Evolutionary conservation across 331 rosid genomes (phyloP), one percentile per base, ranked within the genome.

Genomic region (Pyracantha coccinea): DNA sequence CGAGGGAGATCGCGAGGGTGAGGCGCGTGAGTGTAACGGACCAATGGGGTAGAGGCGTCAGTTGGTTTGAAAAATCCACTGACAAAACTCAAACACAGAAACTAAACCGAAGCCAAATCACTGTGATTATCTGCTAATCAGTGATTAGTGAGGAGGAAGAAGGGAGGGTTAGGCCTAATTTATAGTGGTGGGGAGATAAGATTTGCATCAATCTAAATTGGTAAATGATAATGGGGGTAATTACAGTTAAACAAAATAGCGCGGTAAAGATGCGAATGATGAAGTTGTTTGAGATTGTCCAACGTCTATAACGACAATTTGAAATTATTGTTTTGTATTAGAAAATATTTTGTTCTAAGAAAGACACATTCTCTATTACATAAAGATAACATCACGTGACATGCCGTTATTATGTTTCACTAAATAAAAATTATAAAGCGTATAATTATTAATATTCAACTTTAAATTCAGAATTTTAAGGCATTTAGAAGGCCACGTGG

Each of bases 1-100:
- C 64, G 76, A 72, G 77, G 75, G 78, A 2, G 38, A 64, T 16
- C 21, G 63, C 50, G 67, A 16, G 21, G 35, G 57, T 35, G 76
- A 53, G n/a, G 58, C n/a, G 41, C 7, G 19, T 14, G 24, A 38
- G 12, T 0, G 0, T 1, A 77, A 84, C 85, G 82, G 31, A 15
- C 82, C 75, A 75, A 77, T 74, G 2, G 31, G 20, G 61, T 57
- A 12, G 50, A 41, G 50, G 50, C 50, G 67, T 21, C 11, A 77
- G 53, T 78, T 63, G 82, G 64, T 53, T 50, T 35, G 15, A 24
- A 72, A 32, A 2, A 27, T 5, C 25, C 13, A 19, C 25, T 14
- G 27, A 11, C n/a, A 16, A 29, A 17, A 58, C 28, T 58, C 9
- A 58, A 58, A 58, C 24, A 25, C 14, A 20, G 64, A 58, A 58